Evolutionary conservation across 73 alveolate species (phyloP).

Genomic region (Blepharisma stoltei): DNA sequence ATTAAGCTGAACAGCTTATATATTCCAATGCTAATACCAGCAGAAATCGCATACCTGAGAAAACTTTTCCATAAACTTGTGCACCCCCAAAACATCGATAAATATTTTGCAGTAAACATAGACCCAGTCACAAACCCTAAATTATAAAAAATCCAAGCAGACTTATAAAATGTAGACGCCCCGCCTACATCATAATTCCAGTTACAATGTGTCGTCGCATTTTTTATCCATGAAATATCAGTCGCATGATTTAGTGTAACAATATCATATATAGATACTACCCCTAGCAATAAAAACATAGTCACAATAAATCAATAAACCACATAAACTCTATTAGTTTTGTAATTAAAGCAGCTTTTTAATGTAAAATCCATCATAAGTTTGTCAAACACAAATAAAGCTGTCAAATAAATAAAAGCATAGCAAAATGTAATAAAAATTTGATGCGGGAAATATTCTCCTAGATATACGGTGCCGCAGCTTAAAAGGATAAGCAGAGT

Average conservation of each 20-base stretch:
- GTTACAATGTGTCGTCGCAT: constrained; percentile 10
- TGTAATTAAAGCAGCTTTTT: constrained; percentile 2
- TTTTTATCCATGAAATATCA: not conserved
- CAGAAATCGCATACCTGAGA: not conserved
- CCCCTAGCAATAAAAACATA: not conserved
- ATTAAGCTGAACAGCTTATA: too few relatives aligned
- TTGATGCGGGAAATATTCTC: constrained; percentile 27
- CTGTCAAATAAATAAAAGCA: constrained; percentile 21
- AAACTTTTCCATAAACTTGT: constrained; percentile 8
- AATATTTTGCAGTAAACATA: not conserved
- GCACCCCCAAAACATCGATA: not conserved
- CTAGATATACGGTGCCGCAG: not conserved
- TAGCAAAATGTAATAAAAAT: not conserved
- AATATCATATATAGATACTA: not conserved
- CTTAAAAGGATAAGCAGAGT: not conserved
- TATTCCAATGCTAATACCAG: not conserved
- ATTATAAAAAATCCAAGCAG: not conserved
- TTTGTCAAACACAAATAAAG: not conserved
- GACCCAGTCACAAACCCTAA: constrained; percentile 10
- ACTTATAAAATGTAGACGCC: not conserved
- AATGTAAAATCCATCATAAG: not conserved
- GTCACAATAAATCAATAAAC: not conserved
- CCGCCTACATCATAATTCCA: constrained; percentile 2
- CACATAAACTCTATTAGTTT: not conserved
- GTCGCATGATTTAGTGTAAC: not conserved